Base-by-base conservation (phyloP, 805 yeast genomes). In the Jamesozyma lodderae region DNA sequence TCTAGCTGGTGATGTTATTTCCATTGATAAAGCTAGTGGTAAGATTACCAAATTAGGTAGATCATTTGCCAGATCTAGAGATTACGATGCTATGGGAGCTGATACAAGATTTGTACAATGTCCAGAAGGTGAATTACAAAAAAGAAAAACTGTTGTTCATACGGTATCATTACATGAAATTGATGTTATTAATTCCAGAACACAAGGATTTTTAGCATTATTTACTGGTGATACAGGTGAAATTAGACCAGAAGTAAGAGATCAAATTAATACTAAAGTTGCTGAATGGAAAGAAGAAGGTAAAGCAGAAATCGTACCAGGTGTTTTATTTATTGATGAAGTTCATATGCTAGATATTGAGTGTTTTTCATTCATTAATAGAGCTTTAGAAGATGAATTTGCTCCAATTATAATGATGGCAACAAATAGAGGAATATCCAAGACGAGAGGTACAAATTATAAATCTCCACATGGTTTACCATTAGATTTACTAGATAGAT, bases 271-370 rank as follows among this genome's bases (percentile, higher is more conserved):
- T 66, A 79, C 88, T 31, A 88, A 92, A 66, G 96, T 92, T 37
- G 94, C 94, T 16, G 96, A 92, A 65, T 92, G 96, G 95, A 86
- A 83, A 55, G 97, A 92, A 66, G 97, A 92, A 69, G 97, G 98
- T 43, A 92, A 92, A 63, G 98, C 98, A 9, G 94, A 90, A 60
- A 86, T 92, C 47, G 86, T 86, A 30, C 97, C 98, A 11, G 99
- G 99, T 52, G 99, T 92, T 14, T 69, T 92, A 51, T 92, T 92
- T 62, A 87, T 92, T 51, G 99, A 92, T 63, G 99, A 92, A 67
- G 96, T 88, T 36, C 95, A 92, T 65, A 92, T 92, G 97, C 76
- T 92, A 47, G 99, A 92, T 62, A 81, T 92, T 53, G 99, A 92
- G 64, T 80, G 95, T 54, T 92, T 92, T 59, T 83, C 97, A 14